phyloP scores from a whole-genome alignment of 257 asterid genomes.

The Lithospermum erythrorhizon region DNA sequence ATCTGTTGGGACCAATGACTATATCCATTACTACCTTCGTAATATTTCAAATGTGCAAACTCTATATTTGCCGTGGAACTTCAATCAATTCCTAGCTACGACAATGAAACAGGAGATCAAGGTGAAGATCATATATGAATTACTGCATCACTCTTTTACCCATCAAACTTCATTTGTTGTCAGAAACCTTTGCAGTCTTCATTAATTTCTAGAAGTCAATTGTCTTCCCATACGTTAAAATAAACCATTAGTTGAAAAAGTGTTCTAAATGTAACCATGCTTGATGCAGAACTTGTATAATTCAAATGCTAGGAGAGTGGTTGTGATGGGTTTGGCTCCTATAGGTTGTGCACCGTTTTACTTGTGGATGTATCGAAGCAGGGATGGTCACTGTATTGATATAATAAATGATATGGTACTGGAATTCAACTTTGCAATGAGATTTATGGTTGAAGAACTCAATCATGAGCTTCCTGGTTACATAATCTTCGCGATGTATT shows the following conservation, averaged over 20 bases:
- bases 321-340: slow-evolving; percentile 92
- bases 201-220: too few relatives aligned
- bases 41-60: slow-evolving; percentile 71
- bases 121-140: slow-evolving; percentile 27
- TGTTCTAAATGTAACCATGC: background rate
- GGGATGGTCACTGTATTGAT: slow-evolving; percentile 49
- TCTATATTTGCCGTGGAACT: slow-evolving; percentile 69
- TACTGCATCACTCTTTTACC: background rate
- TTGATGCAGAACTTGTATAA: slow-evolving; percentile 69
- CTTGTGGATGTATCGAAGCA: slow-evolving; percentile 47
- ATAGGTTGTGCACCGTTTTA: slow-evolving; percentile 86
- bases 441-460: slow-evolving; percentile 64
- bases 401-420: slow-evolving; percentile 63
- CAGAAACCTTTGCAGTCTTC: background rate
- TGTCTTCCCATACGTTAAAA: background rate
- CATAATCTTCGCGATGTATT: slow-evolving; percentile 72
- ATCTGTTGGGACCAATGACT: slow-evolving; percentile 83
- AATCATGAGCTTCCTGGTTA: slow-evolving; percentile 42
- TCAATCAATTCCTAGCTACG: slow-evolving; percentile 64
- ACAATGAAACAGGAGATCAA: slow-evolving; percentile 63
- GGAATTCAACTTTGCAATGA: slow-evolving; percentile 69
- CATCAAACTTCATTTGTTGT: background rate
- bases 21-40: slow-evolving; percentile 86
- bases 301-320: slow-evolving; percentile 66
- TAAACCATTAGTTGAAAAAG: background rate